Evolutionary conservation across 768 basidiomycete genomes (phyloP).

Genomic region (Boletellus ananiceps): DNA sequence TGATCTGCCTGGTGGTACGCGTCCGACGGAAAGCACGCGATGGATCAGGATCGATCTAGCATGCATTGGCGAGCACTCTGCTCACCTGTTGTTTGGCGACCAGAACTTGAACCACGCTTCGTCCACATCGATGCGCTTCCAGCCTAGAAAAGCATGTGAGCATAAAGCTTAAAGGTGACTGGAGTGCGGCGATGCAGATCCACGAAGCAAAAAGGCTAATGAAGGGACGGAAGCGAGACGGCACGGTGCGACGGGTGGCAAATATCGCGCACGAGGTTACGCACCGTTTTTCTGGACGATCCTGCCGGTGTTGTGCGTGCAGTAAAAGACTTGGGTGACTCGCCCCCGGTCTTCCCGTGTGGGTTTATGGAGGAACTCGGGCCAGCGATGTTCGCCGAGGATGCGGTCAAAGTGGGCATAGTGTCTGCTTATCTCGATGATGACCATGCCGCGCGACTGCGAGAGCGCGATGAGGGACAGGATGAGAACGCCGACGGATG

Average conservation of each 20-base stretch:
- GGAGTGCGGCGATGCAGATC: not conserved
- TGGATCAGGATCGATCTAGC: conserved; percentile 1
- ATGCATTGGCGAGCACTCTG: not conserved
- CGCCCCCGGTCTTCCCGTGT: conserved; percentile 25
- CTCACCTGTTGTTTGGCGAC: conserved; percentile 26
- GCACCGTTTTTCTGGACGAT: conserved; percentile 43
- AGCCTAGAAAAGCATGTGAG: conserved; percentile 29
- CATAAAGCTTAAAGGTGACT: not conserved
- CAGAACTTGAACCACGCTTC: conserved; percentile 39
- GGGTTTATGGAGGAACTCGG: conserved; percentile 34
- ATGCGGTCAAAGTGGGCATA: conserved; percentile 32
- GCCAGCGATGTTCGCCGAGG: conserved; percentile 43
- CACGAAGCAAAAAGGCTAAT: too few species aligned
- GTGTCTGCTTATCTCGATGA: conserved; percentile 37
- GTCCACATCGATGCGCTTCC: conserved; percentile 44
- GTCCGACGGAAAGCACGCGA: not conserved
- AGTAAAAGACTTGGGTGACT: conserved; percentile 37
- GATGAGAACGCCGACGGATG: not conserved
- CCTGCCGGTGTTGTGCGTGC: conserved; percentile 34
- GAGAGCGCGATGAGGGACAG: conserved; percentile 2
- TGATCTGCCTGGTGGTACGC: conserved; percentile 23
- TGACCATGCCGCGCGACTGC: conserved; percentile 42
- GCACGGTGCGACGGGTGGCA: not conserved
- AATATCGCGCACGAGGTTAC: conserved; percentile 7
- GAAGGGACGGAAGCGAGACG: not conserved